phyloP scores from a whole-genome alignment of 2,329 filamentous ascomycete genomes.

The Epichloe amarillans region DNA sequence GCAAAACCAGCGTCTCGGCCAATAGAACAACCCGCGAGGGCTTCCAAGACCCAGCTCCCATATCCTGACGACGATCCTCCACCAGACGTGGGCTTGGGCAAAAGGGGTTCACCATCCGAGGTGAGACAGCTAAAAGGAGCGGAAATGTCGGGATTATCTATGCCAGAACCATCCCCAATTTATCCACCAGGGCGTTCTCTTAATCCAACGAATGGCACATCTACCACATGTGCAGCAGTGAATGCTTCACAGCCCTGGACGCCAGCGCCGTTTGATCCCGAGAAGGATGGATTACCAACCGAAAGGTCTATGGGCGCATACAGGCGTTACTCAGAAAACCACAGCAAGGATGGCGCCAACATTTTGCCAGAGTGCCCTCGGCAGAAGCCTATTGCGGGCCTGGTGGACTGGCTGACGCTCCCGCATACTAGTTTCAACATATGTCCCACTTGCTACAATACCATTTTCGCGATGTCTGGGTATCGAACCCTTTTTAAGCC shows the following conservation, averaged over 20 bases:
- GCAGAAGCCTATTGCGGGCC: conserved; percentile 44
- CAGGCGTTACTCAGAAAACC: conserved; percentile 38
- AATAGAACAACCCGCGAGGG: conserved; percentile 8
- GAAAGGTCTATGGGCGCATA: conserved; percentile 33
- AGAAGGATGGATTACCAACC: conserved; percentile 17
- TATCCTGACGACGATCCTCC: conserved; percentile 25
- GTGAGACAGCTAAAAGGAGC: conserved; percentile 1
- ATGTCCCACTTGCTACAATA: conserved; percentile 66
- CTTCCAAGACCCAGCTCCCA: conserved; percentile 17
- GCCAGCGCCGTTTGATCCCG: conserved; percentile 30
- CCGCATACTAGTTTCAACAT: conserved; percentile 62
- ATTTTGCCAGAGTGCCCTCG: conserved; percentile 58
- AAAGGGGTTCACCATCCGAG: conserved; percentile 6
- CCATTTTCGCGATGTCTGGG: conserved; percentile 53
- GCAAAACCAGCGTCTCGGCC: conserved; percentile 10
- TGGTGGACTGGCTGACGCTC: conserved; percentile 72
- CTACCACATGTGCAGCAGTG: conserved; percentile 2
- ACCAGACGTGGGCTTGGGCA: conserved; percentile 10
- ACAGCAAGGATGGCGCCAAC: conserved; percentile 9
- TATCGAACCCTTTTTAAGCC: conserved; percentile 52
- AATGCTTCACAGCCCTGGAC: conserved; percentile 27
- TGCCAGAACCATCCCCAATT: conserved; percentile 10
- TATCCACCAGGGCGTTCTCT: neutral
- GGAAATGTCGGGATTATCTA: conserved; percentile 9
- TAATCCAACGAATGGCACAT: neutral